Evolutionary conservation across 2,329 filamentous ascomycete genomes (phyloP), one percentile per base, ranked within the genome.

Genomic region (Stachybotrys elegans): DNA sequence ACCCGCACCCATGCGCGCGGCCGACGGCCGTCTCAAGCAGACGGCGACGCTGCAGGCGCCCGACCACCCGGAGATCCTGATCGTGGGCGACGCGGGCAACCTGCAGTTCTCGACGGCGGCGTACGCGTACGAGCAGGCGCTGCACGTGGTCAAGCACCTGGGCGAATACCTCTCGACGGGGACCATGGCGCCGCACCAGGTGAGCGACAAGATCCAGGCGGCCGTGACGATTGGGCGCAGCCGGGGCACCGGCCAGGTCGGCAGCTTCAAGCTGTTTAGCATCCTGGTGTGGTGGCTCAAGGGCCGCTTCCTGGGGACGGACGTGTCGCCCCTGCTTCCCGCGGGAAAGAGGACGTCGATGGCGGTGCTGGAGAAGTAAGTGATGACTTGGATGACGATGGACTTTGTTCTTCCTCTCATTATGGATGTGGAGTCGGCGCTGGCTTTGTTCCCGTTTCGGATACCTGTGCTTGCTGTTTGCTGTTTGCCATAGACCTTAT

Each of bases 21-120:
- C 46, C 20, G 29, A 45, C 1, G 63, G 62, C 7, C 63, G 57
- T 43, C 45, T 74, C 42, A 57, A 60, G 47, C 67, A 71, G 51
- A 67, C 63, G 34, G 56, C 52, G 4, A 57, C 52, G 19, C 57
- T 75, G 11, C 65, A 64, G 34, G 59, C 57, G 2, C 55, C 61
- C 6, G 61, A 59, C 2, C 48, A 68, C 47, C 42, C 51, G 8
- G 67, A 72, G 53, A 60, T 75, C 40, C 75, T 73, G 51, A 60
- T 70, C 16, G 43, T 69, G 4, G 72, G 72, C 22, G 72, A 75
- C 44, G 66, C 58, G 0, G 69, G 69, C 8, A 63, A 61, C 50
- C 58, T 73, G 16, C 66, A 73, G 51, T 45, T 40, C 2, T 51
- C 56, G 22, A 68, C 66, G 46, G 58, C 57, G 1, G 42, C 50